These are phyloP conservation scores for Sordariomycetes sp. DNA, from an alignment of 2,329 filamentous ascomycete genomes.

Conservation along the genomic window DNA sequence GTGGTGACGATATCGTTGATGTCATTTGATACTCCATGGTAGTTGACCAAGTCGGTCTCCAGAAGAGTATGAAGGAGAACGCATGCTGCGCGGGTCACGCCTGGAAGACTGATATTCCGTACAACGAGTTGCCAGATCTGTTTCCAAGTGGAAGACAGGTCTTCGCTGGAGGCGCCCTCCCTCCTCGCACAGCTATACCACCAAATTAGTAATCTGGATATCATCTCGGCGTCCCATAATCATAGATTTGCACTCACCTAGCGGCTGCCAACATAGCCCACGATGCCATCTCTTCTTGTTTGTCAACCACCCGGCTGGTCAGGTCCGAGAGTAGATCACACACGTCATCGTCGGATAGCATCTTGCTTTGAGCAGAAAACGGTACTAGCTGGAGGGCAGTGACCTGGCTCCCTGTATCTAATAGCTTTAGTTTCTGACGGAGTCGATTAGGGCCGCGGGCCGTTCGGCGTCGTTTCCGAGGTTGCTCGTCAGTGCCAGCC, in stretches of 20 bases:
- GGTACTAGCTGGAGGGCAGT: slow-evolving; percentile 44
- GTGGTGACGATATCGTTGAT: slow-evolving; percentile 61
- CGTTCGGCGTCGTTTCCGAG: slow-evolving; percentile 37
- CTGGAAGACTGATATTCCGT: slow-evolving; percentile 55
- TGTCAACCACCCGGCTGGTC: slow-evolving; percentile 49
- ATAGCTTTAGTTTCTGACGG: slow-evolving; percentile 30
- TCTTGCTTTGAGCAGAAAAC: slow-evolving; percentile 36
- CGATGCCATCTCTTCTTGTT: slow-evolving; percentile 50
- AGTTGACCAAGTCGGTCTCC: slow-evolving; percentile 49
- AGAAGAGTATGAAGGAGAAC: slow-evolving; percentile 59
- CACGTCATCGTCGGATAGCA: slow-evolving; percentile 36
- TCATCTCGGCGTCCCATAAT: not conserved
- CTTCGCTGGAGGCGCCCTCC: slow-evolving; percentile 5
- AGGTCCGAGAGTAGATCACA: slow-evolving; percentile 44
- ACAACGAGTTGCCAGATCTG: slow-evolving; percentile 64
- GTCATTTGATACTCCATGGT: slow-evolving; percentile 53
- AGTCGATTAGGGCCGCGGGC: slow-evolving; percentile 29
- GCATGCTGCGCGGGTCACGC: slow-evolving; percentile 65
- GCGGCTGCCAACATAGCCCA: slow-evolving; percentile 81
- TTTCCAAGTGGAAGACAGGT: slow-evolving; percentile 40
- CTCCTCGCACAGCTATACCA: slow-evolving; percentile 17
- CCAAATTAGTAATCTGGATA: not conserved
- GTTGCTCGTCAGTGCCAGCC: slow-evolving; percentile 25
- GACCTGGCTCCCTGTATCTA: slow-evolving; percentile 27
- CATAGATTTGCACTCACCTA: slow-evolving; percentile 35